A percentile compares a stretch with the other conserved stretches of the same genome.
These are phyloP conservation scores for Fusarium pseudonygamai DNA, from an alignment of 2,329 filamentous ascomycete genomes.

Conservation along the genomic window DNA sequence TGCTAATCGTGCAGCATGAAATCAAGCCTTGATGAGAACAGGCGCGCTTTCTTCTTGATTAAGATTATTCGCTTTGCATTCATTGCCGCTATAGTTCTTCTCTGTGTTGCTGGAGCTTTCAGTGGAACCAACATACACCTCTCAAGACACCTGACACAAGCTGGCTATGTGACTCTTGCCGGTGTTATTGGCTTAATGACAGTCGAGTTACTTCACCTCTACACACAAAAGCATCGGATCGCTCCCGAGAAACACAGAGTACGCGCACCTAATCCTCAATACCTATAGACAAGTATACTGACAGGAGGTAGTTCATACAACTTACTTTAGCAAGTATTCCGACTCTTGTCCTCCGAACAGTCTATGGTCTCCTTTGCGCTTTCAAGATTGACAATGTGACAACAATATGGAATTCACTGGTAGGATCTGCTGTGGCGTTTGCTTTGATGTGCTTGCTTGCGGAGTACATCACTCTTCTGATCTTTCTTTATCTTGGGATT, in stretches of 20 bases:
- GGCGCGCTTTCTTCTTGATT: accelerated
- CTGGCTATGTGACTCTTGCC: neutral
- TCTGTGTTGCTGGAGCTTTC: neutral
- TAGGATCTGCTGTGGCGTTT: neutral
- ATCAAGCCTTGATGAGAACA: neutral
- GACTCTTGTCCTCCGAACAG: neutral
- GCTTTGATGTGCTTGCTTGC: neutral
- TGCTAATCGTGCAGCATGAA: neutral
- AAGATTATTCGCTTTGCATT: neutral
- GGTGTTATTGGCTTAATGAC: neutral
- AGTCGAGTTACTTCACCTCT: neutral
- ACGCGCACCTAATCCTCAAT: accelerated
- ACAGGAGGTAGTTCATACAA: neutral
- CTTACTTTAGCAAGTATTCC: neutral
- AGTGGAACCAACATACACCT: neutral
- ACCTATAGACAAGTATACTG: accelerated
- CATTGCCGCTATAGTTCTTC: neutral
- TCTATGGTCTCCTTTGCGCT: neutral
- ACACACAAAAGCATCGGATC: neutral
- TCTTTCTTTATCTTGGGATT: neutral
- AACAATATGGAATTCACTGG: neutral
- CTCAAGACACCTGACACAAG: neutral
- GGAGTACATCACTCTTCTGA: neutral
- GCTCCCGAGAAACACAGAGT: neutral
- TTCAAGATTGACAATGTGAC: accelerated